A percentile compares a stretch with the other conserved stretches of the same genome.
phyloP scores from a whole-genome alignment of 2,329 filamentous ascomycete genomes.

The Aspergillus sp. region DNA sequence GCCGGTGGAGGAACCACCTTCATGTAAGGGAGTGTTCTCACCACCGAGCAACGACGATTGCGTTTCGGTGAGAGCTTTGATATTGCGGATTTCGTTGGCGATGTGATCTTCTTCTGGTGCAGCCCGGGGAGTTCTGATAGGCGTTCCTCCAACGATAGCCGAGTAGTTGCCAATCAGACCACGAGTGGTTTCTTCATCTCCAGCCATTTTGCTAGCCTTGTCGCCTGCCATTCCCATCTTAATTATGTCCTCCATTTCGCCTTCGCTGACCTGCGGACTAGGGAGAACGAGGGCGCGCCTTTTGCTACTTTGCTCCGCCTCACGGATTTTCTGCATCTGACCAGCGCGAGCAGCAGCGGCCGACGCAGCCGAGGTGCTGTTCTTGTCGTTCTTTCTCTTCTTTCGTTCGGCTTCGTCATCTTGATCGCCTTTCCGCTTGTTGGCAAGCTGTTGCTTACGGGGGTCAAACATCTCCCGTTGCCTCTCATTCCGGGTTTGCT shows the following conservation, averaged over 20 bases:
- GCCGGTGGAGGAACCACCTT: slow-evolving; percentile 78
- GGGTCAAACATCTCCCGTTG: slow-evolving; percentile 87
- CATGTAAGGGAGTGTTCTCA: slow-evolving; percentile 85
- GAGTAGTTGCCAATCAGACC: slow-evolving; percentile 87
- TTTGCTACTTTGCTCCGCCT: slow-evolving; percentile 96
- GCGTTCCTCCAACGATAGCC: slow-evolving; percentile 74
- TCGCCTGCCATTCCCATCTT: slow-evolving; percentile 98
- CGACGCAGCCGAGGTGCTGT: slow-evolving; percentile 71
- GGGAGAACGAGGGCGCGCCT: slow-evolving; percentile 79
- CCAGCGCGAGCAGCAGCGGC: slow-evolving; percentile 90
- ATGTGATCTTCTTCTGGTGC: slow-evolving; percentile 93
- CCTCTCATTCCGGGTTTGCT: slow-evolving; percentile 75
- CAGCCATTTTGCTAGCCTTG: slow-evolving; percentile 72
- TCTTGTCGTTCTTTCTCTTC: slow-evolving; percentile 84
- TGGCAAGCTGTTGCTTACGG: slow-evolving; percentile 83
- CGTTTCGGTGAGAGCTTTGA: slow-evolving; percentile 85
- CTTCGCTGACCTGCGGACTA: slow-evolving; percentile 85
- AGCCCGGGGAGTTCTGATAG: slow-evolving; percentile 87
- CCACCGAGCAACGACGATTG: slow-evolving; percentile 91
- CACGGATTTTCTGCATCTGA: slow-evolving; percentile 89
- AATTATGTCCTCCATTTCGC: slow-evolving; percentile 93
- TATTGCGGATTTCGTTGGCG: slow-evolving; percentile 94
- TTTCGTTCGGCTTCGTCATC: slow-evolving; percentile 80
- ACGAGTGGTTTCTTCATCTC: slow-evolving; percentile 78
- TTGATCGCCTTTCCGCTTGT: slow-evolving; percentile 88